These are phyloP conservation scores for Colletotrichum sp. DNA, from an alignment of 2,329 filamentous ascomycete genomes.

Conservation along the genomic window DNA sequence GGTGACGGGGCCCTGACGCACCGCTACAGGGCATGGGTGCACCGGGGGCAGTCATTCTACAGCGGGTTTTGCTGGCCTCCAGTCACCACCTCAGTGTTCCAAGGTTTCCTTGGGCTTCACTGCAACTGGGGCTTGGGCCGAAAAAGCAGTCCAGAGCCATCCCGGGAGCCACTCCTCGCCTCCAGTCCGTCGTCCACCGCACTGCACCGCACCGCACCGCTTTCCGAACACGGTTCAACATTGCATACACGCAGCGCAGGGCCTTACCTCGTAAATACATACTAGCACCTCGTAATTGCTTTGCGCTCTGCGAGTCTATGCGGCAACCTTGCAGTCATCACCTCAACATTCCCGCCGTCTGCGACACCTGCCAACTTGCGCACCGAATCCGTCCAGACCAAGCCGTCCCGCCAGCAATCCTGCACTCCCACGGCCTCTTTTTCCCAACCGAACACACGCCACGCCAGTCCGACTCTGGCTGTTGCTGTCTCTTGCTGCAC, in stretches of 20 bases:
- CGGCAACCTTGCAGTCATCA: conserved; percentile 2
- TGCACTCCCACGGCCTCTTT: neutral
- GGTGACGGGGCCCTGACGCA: neutral
- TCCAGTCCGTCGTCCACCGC: neutral
- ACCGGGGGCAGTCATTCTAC: neutral
- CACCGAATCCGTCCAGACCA: neutral
- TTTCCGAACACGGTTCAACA: conserved; percentile 17
- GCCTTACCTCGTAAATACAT: conserved; percentile 1
- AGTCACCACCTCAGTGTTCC: neutral
- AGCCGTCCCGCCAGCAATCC: neutral
- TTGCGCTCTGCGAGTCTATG: neutral
- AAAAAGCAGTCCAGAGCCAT: neutral
- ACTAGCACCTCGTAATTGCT: conserved; percentile 4
- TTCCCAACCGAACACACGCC: neutral
- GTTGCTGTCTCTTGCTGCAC: neutral
- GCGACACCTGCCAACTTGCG: conserved; percentile 1
- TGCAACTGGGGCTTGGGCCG: conserved; percentile 14
- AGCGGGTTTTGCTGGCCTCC: neutral
- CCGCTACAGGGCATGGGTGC: neutral
- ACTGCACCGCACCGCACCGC: neutral
- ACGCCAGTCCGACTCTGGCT: neutral
- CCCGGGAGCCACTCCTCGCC: neutral
- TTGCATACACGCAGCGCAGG: conserved; percentile 6
- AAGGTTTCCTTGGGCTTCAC: conserved; percentile 1
- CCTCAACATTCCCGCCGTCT: neutral